A percentile compares a stretch with the other conserved stretches of the same genome.
Conservation (phyloP, 2,329 filamentous ascomycete genomes). For the Alternaria brassicae region DNA sequence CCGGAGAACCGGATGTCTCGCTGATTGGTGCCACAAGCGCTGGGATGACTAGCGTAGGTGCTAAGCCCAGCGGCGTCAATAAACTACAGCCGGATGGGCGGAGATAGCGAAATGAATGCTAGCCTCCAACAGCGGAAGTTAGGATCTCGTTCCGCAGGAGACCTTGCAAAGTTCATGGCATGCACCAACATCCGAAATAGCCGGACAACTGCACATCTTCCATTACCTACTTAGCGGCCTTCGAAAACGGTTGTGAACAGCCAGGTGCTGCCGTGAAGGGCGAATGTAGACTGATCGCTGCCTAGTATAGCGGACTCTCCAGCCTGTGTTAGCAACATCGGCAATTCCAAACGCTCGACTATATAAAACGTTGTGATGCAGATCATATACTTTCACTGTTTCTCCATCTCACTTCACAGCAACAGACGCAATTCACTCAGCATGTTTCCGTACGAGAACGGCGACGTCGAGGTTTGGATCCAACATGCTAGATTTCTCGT, state of each 20-base stretch:
- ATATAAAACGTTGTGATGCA: neutral
- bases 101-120: neutral
- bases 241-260: neutral
- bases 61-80: neutral
- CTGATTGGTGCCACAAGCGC: conserved; percentile 4
- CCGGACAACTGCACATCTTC: neutral
- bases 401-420: neutral
- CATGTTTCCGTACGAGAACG: neutral
- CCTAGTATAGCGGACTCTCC: neutral
- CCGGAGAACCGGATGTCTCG: neutral
- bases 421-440: neutral
- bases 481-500: conserved; percentile 3
- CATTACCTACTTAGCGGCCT: neutral
- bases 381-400: neutral
- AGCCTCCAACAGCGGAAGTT: neutral
- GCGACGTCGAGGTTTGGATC: conserved; percentile 5
- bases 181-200: neutral
- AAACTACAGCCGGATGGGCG: neutral
- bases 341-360: neutral
- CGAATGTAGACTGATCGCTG: neutral
- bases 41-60: neutral
- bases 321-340: neutral
- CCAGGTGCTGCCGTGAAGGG: neutral
- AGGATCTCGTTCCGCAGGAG: neutral
- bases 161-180: neutral